Percentiles rank a stretch among this genome's conserved stretches.
Evolutionary conservation across 139 green algal species (phyloP).

Genomic region (Micractinium conductrix): DNA sequence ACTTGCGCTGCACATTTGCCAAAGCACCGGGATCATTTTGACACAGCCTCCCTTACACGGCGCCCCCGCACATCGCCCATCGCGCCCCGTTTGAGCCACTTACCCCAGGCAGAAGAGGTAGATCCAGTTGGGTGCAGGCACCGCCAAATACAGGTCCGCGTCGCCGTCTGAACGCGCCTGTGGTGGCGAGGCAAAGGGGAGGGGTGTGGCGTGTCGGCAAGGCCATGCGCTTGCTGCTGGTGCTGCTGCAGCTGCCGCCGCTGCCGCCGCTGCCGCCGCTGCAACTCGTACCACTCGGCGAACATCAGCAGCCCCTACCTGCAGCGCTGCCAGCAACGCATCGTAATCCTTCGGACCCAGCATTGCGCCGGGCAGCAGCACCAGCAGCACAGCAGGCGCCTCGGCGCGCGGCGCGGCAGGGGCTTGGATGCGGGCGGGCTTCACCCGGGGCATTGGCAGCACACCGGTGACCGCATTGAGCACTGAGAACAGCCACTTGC

Average conservation of each 20-base stretch:
- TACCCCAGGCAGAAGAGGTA: neutral
- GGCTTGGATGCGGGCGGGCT: neutral
- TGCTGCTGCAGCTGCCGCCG: too few species aligned
- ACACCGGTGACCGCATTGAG: neutral
- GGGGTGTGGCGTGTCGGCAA: too few species aligned
- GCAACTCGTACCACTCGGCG: too few species aligned
- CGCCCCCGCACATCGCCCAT: neutral
- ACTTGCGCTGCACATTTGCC: too few species aligned
- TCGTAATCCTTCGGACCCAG: constrained; percentile 33
- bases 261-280: too few species aligned
- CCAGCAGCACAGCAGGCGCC: neutral
- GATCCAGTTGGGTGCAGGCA: constrained; percentile 16
- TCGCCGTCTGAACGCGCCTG: neutral
- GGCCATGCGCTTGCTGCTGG: neutral
- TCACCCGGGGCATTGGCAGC: neutral
- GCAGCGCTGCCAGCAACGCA: neutral
- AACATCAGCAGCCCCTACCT: neutral
- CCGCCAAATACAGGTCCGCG: constrained; percentile 14
- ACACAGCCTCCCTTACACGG: neutral
- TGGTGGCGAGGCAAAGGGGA: neutral
- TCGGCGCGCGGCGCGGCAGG: neutral
- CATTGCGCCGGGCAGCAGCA: constrained; percentile 16
- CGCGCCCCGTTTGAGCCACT: too few species aligned
- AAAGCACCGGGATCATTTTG: neutral
- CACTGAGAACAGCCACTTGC: neutral